Evolutionary conservation across 257 asterid genomes (phyloP).

Genomic region (Ajuga chamaepitys): DNA sequence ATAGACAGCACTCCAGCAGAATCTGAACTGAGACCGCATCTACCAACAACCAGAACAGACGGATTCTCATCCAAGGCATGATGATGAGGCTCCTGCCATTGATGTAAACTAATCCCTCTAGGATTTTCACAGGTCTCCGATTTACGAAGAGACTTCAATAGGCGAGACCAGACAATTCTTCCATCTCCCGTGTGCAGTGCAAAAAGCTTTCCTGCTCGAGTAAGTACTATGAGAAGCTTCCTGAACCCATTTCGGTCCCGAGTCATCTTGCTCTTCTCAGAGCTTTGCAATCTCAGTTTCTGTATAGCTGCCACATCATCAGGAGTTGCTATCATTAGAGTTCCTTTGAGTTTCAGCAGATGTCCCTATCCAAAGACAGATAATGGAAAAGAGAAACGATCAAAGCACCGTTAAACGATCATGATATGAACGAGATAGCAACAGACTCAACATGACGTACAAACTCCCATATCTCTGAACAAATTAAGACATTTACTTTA

Average conservation of each 20-base stretch:
- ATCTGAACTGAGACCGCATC: constrained; percentile 59
- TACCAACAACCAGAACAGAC: constrained; percentile 84
- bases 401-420: constrained; percentile 10
- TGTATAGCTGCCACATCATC: constrained; percentile 87
- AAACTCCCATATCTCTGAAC: background rate
- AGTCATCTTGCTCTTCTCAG: constrained; percentile 89
- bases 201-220: constrained; percentile 75
- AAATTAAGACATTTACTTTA: background rate
- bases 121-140: constrained; percentile 72
- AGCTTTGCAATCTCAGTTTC: constrained; percentile 70
- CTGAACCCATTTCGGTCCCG: constrained; percentile 83
- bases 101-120: constrained; percentile 60
- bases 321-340: constrained; percentile 86
- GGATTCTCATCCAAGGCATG: constrained; percentile 95
- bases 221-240: constrained; percentile 78
- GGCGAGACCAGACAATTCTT: constrained; percentile 63
- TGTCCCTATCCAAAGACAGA: constrained; percentile 60
- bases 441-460: constrained; percentile 7
- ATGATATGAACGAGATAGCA: background rate
- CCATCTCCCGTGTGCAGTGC: constrained; percentile 99
- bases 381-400: constrained; percentile 13
- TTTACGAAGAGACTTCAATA: constrained; percentile 48
- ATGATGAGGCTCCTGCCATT: constrained; percentile 99
- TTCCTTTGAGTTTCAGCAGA: constrained; percentile 85
- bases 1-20: constrained; percentile 74